Conservation (phyloP, 2,329 filamentous ascomycete species). For the Hymenoscyphus scutula region DNA sequence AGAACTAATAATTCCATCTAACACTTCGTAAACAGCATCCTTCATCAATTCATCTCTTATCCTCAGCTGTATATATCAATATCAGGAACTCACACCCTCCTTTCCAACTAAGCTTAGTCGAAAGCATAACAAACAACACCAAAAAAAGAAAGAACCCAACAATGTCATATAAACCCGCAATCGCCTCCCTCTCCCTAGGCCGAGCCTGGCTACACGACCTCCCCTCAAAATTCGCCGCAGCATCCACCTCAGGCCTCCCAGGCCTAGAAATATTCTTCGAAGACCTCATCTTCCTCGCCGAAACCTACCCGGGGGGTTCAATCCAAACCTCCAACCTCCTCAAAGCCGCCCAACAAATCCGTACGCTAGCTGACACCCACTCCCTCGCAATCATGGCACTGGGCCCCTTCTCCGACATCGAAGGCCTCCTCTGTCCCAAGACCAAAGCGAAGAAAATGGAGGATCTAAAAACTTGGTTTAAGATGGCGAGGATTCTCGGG, state of each 20-base stretch:
- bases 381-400: slow-evolving; percentile 52
- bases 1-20: not conserved
- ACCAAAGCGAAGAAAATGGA: slow-evolving; percentile 56
- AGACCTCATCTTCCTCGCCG: slow-evolving; percentile 64
- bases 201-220: slow-evolving; percentile 68
- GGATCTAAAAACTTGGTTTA: slow-evolving; percentile 68
- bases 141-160: not conserved
- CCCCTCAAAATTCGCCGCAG: slow-evolving; percentile 65
- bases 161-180: slow-evolving; percentile 59
- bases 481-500: slow-evolving; percentile 59
- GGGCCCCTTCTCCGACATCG: slow-evolving; percentile 74
- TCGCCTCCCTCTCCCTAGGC: slow-evolving; percentile 76
- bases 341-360: slow-evolving; percentile 56
- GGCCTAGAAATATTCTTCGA: slow-evolving; percentile 79
- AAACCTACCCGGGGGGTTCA: slow-evolving; percentile 23
- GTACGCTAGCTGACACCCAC: slow-evolving; percentile 54
- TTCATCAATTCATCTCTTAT: not conserved
- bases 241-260: slow-evolving; percentile 60
- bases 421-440: slow-evolving; percentile 64
- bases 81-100: not conserved
- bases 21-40: not conserved
- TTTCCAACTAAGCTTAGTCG: not conserved
- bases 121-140: not conserved
- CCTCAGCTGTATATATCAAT: not conserved
- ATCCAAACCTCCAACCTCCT: slow-evolving; percentile 45